Evolutionary conservation across 2,329 filamentous ascomycete genomes (phyloP).

Genomic region (Penicillium sp.): DNA sequence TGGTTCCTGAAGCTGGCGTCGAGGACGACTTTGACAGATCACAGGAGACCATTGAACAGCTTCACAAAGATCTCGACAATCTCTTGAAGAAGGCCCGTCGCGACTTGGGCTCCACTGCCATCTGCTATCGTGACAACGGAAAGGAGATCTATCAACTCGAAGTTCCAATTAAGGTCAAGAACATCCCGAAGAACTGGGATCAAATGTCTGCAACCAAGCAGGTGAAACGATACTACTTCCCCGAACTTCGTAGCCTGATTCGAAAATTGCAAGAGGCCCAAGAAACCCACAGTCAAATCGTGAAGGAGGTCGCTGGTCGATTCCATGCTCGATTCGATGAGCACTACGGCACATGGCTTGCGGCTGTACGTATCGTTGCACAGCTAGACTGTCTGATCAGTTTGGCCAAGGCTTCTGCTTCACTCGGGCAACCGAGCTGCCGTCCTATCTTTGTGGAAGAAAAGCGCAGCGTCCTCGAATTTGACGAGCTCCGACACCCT

Average conservation of each 20-base stretch:
- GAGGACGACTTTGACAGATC: conserved; percentile 90
- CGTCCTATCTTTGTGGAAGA: conserved; percentile 81
- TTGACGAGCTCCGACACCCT: conserved; percentile 85
- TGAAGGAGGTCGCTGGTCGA: conserved; percentile 74
- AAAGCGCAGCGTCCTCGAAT: conserved; percentile 81
- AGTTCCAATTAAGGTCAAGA: conserved; percentile 75
- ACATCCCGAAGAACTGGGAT: conserved; percentile 76
- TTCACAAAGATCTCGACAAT: conserved; percentile 65
- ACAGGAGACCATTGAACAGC: conserved; percentile 65
- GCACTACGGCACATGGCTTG: conserved; percentile 78
- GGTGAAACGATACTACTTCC: conserved; percentile 91
- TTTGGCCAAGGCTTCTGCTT: conserved; percentile 78
- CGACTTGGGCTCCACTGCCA: conserved; percentile 65
- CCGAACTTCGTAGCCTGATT: conserved; percentile 73
- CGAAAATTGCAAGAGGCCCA: conserved; percentile 87
- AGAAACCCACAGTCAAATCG: conserved; percentile 85
- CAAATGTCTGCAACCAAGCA: conserved; percentile 92
- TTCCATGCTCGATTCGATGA: conserved; percentile 86
- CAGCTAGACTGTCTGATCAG: conserved; percentile 94
- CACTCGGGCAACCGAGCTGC: conserved; percentile 80
- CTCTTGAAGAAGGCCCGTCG: conserved; percentile 66
- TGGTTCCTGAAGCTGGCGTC: conserved; percentile 80
- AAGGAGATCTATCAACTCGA: conserved; percentile 98
- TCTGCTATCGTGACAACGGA: conserved; percentile 77
- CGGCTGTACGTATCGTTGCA: conserved; percentile 80